Evolutionary conservation across 1,284 basidiomycete species (phyloP), one percentile per base, ranked within the genome.

Genomic region (Apiotrichum laibachii): DNA sequence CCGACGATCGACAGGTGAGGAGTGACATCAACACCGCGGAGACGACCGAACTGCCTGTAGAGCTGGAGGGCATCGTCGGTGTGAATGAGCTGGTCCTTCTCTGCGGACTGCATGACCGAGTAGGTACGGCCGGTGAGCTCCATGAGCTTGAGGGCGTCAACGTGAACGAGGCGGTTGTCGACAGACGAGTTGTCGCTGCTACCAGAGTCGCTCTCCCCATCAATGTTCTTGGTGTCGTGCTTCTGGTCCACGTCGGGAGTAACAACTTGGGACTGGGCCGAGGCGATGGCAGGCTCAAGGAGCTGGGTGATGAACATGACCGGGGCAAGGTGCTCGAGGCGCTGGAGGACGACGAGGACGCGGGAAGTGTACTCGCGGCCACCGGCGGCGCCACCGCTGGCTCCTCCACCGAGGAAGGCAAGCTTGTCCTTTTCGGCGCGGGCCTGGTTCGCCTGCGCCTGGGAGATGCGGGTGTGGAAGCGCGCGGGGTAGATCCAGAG

Each of bases 321-420:
- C 1, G 81, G 77, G 0, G 81, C 79, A 9, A 99, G 80, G 72
- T 97, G 90, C 66, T 94, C 91, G 61, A 96, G 82, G 74, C 87
- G 88, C 75, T 93, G 91, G n/a, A 99, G 83, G 18, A 98, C 87
- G 61, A 97, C 85, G 0, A 89, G 84, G 70, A 95, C 87, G 35
- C 67, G 65, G 18, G 65, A 62, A 9, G 73, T 76, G 22, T 65
- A 54, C 44, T 71, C 72, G 33, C 75, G 64, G 9, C 68, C 77
- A 19, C 73, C 72, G 2, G 57, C 60, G 19, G 68, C 66, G 18
- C 67, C 70, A 37, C 62, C 64, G 12, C 55, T 35, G 1, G 54
- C 35, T 11, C 56, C 44, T 13, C 46, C 49, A 5, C 16, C 13
- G 35, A 60, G 49, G 43, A 60, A 59, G 1, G 54, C 60, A 10